phyloP scores from a whole-genome alignment of 345 rosid genomes.

The Lepidium africanum region DNA sequence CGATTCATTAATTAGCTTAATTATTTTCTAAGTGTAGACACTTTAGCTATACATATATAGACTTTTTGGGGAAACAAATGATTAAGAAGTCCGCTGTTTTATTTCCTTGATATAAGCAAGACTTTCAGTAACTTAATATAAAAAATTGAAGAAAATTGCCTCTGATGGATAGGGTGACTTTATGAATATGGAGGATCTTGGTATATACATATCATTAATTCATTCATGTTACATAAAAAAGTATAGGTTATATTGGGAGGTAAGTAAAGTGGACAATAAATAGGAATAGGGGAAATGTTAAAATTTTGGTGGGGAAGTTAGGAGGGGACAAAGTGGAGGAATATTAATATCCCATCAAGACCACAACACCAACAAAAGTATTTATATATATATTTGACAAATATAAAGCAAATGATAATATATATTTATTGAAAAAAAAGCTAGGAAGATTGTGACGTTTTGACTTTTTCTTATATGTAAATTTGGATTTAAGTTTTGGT shows the following conservation, averaged over 20 bases:
- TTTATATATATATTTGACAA: slow-evolving; percentile 22
- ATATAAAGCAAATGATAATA: slow-evolving; percentile 2
- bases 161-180: background rate
- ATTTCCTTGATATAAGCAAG: background rate
- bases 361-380: slow-evolving; percentile 39
- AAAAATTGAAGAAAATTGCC: background rate
- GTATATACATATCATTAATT: background rate
- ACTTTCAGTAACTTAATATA: background rate
- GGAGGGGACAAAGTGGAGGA: slow-evolving; percentile 94
- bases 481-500: slow-evolving; percentile 9
- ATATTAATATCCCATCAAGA: slow-evolving; percentile 76
- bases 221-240: background rate
- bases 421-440: background rate
- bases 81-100: background rate
- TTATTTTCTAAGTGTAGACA: background rate
- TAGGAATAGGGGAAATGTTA: background rate
- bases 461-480: slow-evolving; percentile 17
- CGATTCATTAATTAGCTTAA: background rate
- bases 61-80: background rate
- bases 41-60: background rate
- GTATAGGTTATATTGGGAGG: slow-evolving; percentile 1
- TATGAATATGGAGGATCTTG: background rate
- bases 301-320: slow-evolving; percentile 23
- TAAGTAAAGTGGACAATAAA: slow-evolving; percentile 13
- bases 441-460: slow-evolving; percentile 23